Base-by-base conservation (phyloP, 2,329 filamentous ascomycete species). In the Colletotrichum plurivorum region DNA sequence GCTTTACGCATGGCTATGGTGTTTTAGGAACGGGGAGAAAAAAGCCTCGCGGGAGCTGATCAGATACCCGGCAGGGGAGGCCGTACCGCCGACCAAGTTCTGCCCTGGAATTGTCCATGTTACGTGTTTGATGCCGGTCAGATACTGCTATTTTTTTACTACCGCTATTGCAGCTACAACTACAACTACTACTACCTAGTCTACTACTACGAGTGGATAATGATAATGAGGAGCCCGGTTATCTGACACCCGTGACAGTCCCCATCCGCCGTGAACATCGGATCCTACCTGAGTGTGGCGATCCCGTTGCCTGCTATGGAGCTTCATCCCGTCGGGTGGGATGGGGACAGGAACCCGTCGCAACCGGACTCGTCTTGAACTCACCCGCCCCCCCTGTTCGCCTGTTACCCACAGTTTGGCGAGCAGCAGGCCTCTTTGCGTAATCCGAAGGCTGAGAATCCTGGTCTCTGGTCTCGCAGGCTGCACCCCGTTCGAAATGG, bases 21-120 rank as follows among this genome's bases (percentile, higher is more conserved):
- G 49, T 60, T 69, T 69, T 18, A 43, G 54, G 9, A 36, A 2
- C 9, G 31, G 36, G 46, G 46, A 45, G 16, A 36, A 25, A n/a
- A 13, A 46, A 39, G 49, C 41, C 60, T 57, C 31, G n/a, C 36
- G 45, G 6, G 43, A 56, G 22, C 55, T 31, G 31, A 36, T 66
- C 51, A 46, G 55, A 66, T 66, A 69, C 66, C 62, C 66, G 62
- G 66, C 55, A 60, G 66, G 53, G 27, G 39, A 62, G 59, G 60
- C 27, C 39, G 15, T 22, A 22, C 20, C 46, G 16, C 27, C 18
- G 25, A 27, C 64, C 22, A 43, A 18, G 18, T 25, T 27, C 49
- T 45, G 62, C 62, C 61, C 49, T 60, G 22, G 18, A 31, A 45
- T 66, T 59, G 49, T 27, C 18, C 49, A n/a, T 64, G 43, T 45